Evolutionary conservation across 225 moss, liverwort and hornwort genomes (phyloP), one percentile per base, ranked within the genome.

Genomic region (Physcomitrellopsis africana): DNA sequence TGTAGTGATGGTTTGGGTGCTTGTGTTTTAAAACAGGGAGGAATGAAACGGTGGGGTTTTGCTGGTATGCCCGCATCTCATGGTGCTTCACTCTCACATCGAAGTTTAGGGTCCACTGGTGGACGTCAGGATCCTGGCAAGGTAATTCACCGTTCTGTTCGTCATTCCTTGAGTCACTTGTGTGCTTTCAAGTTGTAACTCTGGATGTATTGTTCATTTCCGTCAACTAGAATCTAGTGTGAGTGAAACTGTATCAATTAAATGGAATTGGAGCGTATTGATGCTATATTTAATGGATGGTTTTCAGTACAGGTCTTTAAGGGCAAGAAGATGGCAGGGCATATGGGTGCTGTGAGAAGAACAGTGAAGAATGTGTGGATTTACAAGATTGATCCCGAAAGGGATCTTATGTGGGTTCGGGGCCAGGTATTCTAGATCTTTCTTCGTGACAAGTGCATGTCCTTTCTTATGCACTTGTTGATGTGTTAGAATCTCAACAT

Each of bases 1-100:
- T 51, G 22, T 26, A 12, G 14, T 65, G 5, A 16, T 82, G 16
- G 3, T 60, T 56, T 27, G 63, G 55, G 75, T 37, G 32, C 32
- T 59, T 61, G 3, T 45, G 47, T 27, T 54, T 11, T 81, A 5
- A 5, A 65, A 66, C 87, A 96, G 95, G 99, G 95, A 55, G 99
- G 99, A 70, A 99, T 99, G 99, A 99, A 95, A 83, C 84, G 99
- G 63, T 99, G 99, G 99, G 99, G 99, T 15, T 99, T 99, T 71
- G 48, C 92, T 86, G 95, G 99, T 65, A 99, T 95, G 95, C 99
- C 99, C 48, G 95, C 95, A 60, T 95, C 95, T 75, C 99, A 99
- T 74, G 99, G 99, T 74, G 95, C 95, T 43, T 99, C 99, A 1
- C 90, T 95, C 45, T 93, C 99, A 60, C 99, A 99, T 89, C 93